Percentiles rank a stretch among this genome's conserved stretches.
phyloP scores from a whole-genome alignment of 371 early-diverging fungal species.

The Rhizomucor miehei region DNA sequence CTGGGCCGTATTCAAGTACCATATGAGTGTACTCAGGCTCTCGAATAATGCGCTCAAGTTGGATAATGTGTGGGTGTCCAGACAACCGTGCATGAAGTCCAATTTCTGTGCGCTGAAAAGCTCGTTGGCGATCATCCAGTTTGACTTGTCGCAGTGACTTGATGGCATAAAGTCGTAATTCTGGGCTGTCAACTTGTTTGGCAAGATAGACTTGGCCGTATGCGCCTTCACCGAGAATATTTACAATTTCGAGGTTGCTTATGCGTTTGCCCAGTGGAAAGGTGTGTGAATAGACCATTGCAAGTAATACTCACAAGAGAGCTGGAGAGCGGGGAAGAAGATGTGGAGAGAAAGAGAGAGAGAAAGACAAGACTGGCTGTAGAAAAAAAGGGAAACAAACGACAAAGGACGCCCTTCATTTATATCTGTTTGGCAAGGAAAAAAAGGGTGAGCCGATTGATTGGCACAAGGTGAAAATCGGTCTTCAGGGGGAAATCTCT shows the following conservation, averaged over 20 bases:
- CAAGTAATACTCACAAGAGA: background rate
- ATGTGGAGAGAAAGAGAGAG: background rate
- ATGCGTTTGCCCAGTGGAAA: slow-evolving; percentile 25
- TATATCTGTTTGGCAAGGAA: background rate
- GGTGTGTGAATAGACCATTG: slow-evolving; percentile 11
- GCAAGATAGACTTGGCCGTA: slow-evolving; percentile 69
- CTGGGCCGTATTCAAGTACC: slow-evolving; percentile 68
- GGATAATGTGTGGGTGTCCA: slow-evolving; percentile 71
- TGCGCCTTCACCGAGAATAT: slow-evolving; percentile 66
- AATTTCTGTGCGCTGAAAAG: slow-evolving; percentile 72
- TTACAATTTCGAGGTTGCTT: slow-evolving; percentile 31
- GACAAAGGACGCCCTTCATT: too few species aligned
- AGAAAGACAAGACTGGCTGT: background rate
- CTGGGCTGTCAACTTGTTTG: slow-evolving; percentile 3
- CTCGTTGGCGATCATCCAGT: slow-evolving; percentile 54
- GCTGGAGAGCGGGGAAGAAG: background rate
- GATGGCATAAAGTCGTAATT: slow-evolving; percentile 45
- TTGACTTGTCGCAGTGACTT: slow-evolving; percentile 66
- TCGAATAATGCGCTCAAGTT: slow-evolving; percentile 66
- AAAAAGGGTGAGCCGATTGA: slow-evolving; percentile 1
- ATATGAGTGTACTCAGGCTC: slow-evolving; percentile 60
- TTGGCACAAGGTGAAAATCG: background rate
- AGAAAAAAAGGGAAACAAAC: too few species aligned
- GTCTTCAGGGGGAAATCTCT: background rate
- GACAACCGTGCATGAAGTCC: slow-evolving; percentile 64